phyloP scores from a whole-genome alignment of 2,329 filamentous ascomycete genomes.

The Penicillium sp. region DNA sequence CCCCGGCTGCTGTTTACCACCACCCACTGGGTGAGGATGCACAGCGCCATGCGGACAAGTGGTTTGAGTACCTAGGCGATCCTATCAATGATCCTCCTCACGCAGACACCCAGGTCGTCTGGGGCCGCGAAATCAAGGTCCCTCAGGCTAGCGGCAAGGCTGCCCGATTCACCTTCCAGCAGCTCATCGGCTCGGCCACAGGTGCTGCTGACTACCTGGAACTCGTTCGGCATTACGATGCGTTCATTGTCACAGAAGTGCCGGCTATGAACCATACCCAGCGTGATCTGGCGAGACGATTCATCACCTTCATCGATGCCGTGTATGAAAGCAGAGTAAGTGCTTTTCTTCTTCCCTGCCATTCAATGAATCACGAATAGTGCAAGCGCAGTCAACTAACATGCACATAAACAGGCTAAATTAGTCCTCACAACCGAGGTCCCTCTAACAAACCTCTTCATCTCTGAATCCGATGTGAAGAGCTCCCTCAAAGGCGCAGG shows the following conservation, averaged over 20 bases:
- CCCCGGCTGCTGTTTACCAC: conserved; percentile 91
- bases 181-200: conserved; percentile 83
- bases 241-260: conserved; percentile 87
- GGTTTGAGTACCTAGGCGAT: conserved; percentile 93
- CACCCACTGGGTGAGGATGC: conserved; percentile 79
- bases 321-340: conserved; percentile 73
- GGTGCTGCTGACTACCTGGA: conserved; percentile 95
- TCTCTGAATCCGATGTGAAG: conserved; percentile 68
- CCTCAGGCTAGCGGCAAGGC: conserved; percentile 83
- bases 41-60: conserved; percentile 79
- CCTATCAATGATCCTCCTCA: conserved; percentile 73
- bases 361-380: neutral
- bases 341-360: neutral
- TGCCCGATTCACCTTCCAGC: conserved; percentile 88
- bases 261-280: conserved; percentile 86
- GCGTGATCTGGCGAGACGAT: conserved; percentile 82
- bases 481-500: conserved; percentile 53
- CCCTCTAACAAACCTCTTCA: conserved; percentile 80
- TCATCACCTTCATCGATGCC: conserved; percentile 97
- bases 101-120: conserved; percentile 76
- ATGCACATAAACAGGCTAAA: conserved; percentile 64
- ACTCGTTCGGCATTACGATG: conserved; percentile 82
- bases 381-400: neutral
- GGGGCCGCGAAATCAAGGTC: conserved; percentile 87
- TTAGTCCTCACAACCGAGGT: conserved; percentile 88